A percentile compares a stretch with the other conserved stretches of the same genome.
Conservation (phyloP, 768 basidiomycete genomes). For the Tylopilus plumbeoviolaceoides region DNA sequence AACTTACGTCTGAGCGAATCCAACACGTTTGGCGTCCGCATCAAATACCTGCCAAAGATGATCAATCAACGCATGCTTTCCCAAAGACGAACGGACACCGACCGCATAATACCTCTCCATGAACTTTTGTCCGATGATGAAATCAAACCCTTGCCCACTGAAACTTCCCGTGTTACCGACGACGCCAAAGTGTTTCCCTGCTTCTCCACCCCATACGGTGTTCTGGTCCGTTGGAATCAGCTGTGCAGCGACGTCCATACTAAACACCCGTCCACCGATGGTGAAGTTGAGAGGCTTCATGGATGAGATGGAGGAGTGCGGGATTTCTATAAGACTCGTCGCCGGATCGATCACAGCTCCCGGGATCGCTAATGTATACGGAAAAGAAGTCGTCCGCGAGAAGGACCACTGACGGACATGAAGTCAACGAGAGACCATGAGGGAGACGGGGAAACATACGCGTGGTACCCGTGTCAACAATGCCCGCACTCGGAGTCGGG, state of each 20-base stretch:
- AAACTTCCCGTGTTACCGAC: background rate
- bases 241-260: slow-evolving; percentile 21
- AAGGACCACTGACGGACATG: slow-evolving; percentile 12
- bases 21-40: slow-evolving; percentile 14
- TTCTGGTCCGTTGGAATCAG: slow-evolving; percentile 18
- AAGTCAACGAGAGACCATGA: background rate
- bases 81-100: background rate
- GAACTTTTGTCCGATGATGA: background rate
- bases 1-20: slow-evolving; percentile 25
- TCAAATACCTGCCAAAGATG: slow-evolving; percentile 18
- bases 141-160: background rate
- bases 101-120: slow-evolving; percentile 10
- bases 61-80: background rate
- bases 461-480: slow-evolving; percentile 29
- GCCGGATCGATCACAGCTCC: slow-evolving; percentile 3
- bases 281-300: slow-evolving; percentile 17
- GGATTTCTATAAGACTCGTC: slow-evolving; percentile 18
- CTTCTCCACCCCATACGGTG: slow-evolving; percentile 6
- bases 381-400: slow-evolving; percentile 21
- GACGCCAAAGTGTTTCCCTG: slow-evolving; percentile 10
- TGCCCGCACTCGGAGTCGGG: slow-evolving; percentile 21
- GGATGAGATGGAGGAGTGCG: slow-evolving; percentile 4
- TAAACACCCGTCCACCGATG: slow-evolving; percentile 6
- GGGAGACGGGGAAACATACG: slow-evolving; percentile 3
- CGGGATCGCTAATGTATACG: slow-evolving; percentile 15